phyloP scores from a whole-genome alignment of 208 protist genomes.

The Leishmania tarentolae region DNA sequence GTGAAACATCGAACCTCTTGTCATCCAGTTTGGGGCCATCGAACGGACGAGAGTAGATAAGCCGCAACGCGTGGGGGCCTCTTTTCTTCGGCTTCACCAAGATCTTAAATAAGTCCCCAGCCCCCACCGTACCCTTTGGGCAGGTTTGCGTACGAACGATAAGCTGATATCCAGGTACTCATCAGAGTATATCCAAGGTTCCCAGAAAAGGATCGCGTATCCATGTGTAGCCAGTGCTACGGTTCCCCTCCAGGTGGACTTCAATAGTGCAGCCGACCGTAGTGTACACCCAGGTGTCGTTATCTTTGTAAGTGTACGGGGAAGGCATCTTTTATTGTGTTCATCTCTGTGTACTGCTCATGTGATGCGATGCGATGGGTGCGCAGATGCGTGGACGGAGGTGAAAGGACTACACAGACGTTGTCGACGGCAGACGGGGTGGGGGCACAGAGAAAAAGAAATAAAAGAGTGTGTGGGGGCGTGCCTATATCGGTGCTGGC shows the following conservation, averaged over 20 bases:
- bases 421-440: not conserved
- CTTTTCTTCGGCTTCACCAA: conserved; percentile 33
- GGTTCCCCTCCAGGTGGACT: conserved; percentile 59
- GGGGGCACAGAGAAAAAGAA: not conserved
- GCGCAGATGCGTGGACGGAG: not conserved
- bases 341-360: conserved; percentile 3
- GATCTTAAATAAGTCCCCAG: conserved; percentile 42
- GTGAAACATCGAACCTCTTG: conserved; percentile 47
- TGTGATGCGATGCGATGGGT: not conserved
- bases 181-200: conserved; percentile 19
- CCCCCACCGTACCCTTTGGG: conserved; percentile 37
- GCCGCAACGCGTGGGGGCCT: conserved; percentile 40
- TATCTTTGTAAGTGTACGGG: conserved; percentile 26
- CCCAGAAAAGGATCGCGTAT: conserved; percentile 30
- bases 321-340: conserved; percentile 3
- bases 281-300: conserved; percentile 25
- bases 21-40: conserved; percentile 21
- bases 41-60: conserved; percentile 60
- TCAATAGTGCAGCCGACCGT: conserved; percentile 28
- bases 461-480: not conserved
- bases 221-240: conserved; percentile 76
- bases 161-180: conserved; percentile 21
- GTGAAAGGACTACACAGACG: not conserved
- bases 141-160: conserved; percentile 22
- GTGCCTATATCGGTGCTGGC: not conserved